phyloP scores from a whole-genome alignment of 768 basidiomycete genomes.

The Naganishia friedmannii region DNA sequence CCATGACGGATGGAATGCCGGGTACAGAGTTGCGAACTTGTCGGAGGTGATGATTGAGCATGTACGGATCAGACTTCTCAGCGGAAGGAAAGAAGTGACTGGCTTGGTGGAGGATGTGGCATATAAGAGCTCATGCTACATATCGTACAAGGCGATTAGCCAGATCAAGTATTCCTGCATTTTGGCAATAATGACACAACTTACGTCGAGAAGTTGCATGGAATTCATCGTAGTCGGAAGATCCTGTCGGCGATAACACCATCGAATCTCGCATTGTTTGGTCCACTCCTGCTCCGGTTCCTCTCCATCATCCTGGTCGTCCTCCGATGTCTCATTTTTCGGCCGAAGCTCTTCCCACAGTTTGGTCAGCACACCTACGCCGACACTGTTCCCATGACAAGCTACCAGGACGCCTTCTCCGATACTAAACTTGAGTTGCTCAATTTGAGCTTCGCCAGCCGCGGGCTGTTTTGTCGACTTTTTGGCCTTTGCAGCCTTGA shows the following conservation, averaged over 20 bases:
- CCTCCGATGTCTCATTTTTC: slow-evolving; percentile 30
- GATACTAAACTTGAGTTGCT: slow-evolving; percentile 37
- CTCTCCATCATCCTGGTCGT: slow-evolving; percentile 30
- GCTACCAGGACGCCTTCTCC: slow-evolving; percentile 48
- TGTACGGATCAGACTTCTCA: slow-evolving; percentile 43
- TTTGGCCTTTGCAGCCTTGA: slow-evolving; percentile 1
- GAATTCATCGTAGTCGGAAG: slow-evolving; percentile 49
- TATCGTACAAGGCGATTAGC: background rate
- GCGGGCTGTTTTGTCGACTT: background rate
- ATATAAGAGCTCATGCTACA: slow-evolving; percentile 48
- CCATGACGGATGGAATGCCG: slow-evolving; percentile 42
- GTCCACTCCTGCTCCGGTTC: slow-evolving; percentile 29
- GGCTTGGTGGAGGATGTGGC: slow-evolving; percentile 43
- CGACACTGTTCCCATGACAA: slow-evolving; percentile 44
- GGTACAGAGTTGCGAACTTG: slow-evolving; percentile 38
- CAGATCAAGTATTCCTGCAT: background rate
- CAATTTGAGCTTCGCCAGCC: slow-evolving; percentile 3
- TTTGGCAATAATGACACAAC: slow-evolving; percentile 18
- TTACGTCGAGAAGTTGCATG: slow-evolving; percentile 46
- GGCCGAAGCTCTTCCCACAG: slow-evolving; percentile 43
- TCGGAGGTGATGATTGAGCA: slow-evolving; percentile 31
- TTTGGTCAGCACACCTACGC: slow-evolving; percentile 43
- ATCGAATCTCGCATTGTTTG: slow-evolving; percentile 41
- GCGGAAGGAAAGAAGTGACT: slow-evolving; percentile 42
- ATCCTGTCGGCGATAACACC: slow-evolving; percentile 48